Conservation (phyloP, 176 grass and related monocot genomes). For the Stipa capillata region DNA sequence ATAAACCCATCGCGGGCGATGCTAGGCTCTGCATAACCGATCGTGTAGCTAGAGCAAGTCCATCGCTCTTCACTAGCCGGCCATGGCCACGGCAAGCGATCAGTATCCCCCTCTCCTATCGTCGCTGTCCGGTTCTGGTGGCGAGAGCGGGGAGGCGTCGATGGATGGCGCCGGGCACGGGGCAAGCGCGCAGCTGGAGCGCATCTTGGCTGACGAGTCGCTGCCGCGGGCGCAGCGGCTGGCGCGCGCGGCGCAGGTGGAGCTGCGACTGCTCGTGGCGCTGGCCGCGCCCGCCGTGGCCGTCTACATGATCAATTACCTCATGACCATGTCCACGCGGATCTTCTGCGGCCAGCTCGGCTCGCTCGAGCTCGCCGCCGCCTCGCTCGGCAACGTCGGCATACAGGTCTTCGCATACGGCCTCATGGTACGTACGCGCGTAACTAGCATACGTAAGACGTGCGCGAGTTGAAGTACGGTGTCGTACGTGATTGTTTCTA, state of each 20-base stretch:
- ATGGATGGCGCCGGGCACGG: background rate
- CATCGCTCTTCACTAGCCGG: background rate
- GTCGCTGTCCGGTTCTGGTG: background rate
- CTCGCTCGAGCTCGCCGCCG: conserved; percentile 66
- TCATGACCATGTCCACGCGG: conserved; percentile 64
- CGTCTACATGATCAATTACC: conserved; percentile 62
- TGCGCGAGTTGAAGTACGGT: too few species aligned
- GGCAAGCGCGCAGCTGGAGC: background rate
- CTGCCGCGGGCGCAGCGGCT: background rate
- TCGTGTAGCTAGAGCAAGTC: background rate
- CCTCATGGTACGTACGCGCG: conserved; percentile 57
- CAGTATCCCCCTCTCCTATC: background rate
- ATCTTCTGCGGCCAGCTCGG: conserved; percentile 68
- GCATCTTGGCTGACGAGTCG: background rate
- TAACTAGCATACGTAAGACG: too few species aligned
- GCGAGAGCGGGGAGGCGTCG: background rate
- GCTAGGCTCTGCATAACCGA: too few species aligned
- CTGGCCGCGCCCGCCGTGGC: conserved; percentile 47
- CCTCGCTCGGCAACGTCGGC: conserved; percentile 65
- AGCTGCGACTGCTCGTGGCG: conserved; percentile 8
- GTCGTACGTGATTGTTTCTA: too few species aligned
- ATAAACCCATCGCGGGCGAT: too few species aligned
- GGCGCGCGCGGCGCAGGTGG: background rate
- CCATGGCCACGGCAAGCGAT: background rate
- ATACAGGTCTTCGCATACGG: conserved; percentile 82